Base-by-base conservation (phyloP, 768 basidiomycete species). In the Trametopsis cervina region DNA sequence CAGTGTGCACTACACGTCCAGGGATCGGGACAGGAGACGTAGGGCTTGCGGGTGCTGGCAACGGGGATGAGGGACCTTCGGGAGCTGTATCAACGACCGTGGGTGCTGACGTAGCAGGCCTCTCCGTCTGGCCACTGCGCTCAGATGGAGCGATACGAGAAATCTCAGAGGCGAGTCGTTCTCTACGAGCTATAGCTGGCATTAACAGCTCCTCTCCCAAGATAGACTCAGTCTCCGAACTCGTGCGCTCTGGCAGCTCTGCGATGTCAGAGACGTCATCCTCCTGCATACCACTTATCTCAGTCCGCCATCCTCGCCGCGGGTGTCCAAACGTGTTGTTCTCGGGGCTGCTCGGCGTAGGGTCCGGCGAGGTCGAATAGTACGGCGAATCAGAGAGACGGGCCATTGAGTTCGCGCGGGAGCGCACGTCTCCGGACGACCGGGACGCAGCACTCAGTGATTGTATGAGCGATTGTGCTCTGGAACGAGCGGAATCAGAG, bases 321-420 rank as follows among this genome's bases (percentile, higher is more conserved):
- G 72, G 72, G 35, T 79, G 74, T 11, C 87, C 87, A 64, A 89
- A 89, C 7, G 86, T 89, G 60, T 86, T 74, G 60, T 85, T 85
- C 58, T 86, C 84, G 0, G 72, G 70, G 40, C 73, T 77, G 54
- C 72, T 75, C 44, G 66, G 63, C 17, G 68, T 58, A 36, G 72
- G 75, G 29, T 74, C 70, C 10, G 71, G 49, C 53, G 63, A 68
- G n/a, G 60, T 53, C 18, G 62, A 62, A 49, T 60, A 57, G 38
- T 62, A 58, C 39, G 59, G 62, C 43, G 61, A 60, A 47, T 63
- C 64, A 39, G 61, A 59, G n/a, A 85, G 67, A 48, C 83, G 66
- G 4, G 76, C 78, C 73, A 80, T 78, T n/a, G 82, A 83, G 54
- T 81, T 78, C 26, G 82, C 71, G 17, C 81, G 73, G 21, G 74